phyloP scores from a whole-genome alignment of 257 asterid genomes.

The Nicotiana undulata region DNA sequence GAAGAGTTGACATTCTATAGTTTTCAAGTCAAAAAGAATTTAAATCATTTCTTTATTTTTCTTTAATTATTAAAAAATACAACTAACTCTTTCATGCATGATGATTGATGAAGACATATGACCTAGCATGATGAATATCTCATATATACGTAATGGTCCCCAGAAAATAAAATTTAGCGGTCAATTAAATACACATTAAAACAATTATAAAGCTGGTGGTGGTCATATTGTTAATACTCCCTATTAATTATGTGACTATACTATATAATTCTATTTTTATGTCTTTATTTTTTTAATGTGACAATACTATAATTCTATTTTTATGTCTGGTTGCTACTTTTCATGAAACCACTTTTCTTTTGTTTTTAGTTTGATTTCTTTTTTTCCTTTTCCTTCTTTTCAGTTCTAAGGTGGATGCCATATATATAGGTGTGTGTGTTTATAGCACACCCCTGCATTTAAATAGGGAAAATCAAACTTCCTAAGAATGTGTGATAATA shows the following conservation, averaged over 20 bases:
- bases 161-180: not conserved
- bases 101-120: not conserved
- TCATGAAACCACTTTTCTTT: not conserved
- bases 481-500: no score
- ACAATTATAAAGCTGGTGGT: not conserved
- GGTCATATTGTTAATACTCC: not conserved
- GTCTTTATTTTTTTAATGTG: not conserved
- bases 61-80: not conserved
- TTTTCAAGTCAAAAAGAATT: not conserved
- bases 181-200: not conserved
- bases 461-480: no score
- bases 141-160: no score
- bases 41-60: not conserved
- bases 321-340: not conserved
- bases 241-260: not conserved
- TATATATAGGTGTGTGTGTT: no score
- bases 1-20: constrained; percentile 2
- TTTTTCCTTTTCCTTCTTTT: not conserved
- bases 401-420: not conserved
- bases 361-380: not conserved
- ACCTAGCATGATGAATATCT: not conserved
- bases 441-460: no score
- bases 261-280: not conserved
- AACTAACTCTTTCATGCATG: not conserved
- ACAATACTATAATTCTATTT: not conserved